Evolutionary conservation across 2,329 filamentous ascomycete genomes (phyloP).

Genomic region (Monosporascus ibericus): DNA sequence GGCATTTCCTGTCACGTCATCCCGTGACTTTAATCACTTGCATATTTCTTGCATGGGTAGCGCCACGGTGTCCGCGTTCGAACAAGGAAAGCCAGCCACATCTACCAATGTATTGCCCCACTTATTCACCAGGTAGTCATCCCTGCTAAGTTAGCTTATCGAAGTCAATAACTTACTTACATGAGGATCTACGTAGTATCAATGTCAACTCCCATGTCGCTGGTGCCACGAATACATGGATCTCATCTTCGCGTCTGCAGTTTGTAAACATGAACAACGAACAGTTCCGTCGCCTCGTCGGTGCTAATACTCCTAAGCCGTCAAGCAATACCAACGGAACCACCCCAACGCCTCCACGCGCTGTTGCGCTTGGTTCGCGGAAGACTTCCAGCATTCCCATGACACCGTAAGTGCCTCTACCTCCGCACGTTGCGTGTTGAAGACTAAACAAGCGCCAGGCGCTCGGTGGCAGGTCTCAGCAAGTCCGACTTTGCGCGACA

Average conservation of each 20-base stretch:
- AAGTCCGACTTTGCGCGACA: constrained; percentile 76
- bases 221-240: too few species aligned
- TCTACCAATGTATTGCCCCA: too few species aligned
- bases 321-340: constrained; percentile 38
- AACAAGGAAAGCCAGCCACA: too few species aligned
- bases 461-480: constrained; percentile 51
- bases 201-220: background rate
- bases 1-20: constrained; percentile 29
- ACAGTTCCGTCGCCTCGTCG: constrained; percentile 79
- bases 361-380: constrained; percentile 64
- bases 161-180: too few species aligned
- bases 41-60: background rate
- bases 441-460: constrained; percentile 39
- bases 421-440: constrained; percentile 1
- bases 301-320: constrained; percentile 39
- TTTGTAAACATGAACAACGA: constrained; percentile 75
- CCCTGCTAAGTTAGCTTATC: too few species aligned
- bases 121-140: too few species aligned
- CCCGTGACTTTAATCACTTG: constrained; percentile 26
- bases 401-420: constrained; percentile 65
- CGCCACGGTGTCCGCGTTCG: too few species aligned
- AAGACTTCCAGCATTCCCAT: constrained; percentile 81
- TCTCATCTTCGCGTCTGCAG: background rate
- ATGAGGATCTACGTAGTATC: too few species aligned
- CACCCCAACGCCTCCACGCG: constrained; percentile 29